These are phyloP conservation scores for Fusarium longipes DNA, from an alignment of 2,329 filamentous ascomycete species.

Conservation along the genomic window DNA sequence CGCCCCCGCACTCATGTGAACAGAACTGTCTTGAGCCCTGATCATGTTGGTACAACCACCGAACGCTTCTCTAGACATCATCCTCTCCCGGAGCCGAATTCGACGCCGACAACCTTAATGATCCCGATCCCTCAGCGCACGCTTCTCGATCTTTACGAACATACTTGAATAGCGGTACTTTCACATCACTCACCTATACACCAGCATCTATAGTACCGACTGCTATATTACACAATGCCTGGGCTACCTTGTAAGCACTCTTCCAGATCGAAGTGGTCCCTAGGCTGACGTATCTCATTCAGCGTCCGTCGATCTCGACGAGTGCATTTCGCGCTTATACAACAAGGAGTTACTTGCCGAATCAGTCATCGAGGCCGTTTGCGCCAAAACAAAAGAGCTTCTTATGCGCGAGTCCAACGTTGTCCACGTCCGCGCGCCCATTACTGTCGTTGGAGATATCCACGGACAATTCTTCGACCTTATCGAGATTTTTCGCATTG, in stretches of 20 bases:
- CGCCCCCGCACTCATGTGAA: slow-evolving; percentile 50
- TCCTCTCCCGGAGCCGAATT: slow-evolving; percentile 52
- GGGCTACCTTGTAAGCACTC: slow-evolving; percentile 64
- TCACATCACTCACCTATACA: not conserved
- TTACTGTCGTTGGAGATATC: slow-evolving; percentile 98
- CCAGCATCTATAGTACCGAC: slow-evolving; percentile 7
- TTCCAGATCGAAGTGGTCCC: slow-evolving; percentile 6
- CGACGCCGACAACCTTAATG: slow-evolving; percentile 51
- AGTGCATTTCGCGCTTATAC: slow-evolving; percentile 97
- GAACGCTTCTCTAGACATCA: slow-evolving; percentile 51
- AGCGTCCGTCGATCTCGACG: slow-evolving; percentile 98
- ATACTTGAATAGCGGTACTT: slow-evolving; percentile 14
- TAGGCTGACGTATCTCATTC: slow-evolving; percentile 30
- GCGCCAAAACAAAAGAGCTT: slow-evolving; percentile 97
- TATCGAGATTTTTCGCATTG: slow-evolving; percentile 99
- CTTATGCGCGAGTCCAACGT: slow-evolving; percentile 99
- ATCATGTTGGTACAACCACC: slow-evolving; percentile 57
- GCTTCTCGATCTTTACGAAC: slow-evolving; percentile 18
- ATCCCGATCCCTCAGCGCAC: slow-evolving; percentile 55
- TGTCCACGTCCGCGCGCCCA: slow-evolving; percentile 93
- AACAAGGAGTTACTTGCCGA: slow-evolving; percentile 97
- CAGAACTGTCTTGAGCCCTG: slow-evolving; percentile 47
- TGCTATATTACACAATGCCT: slow-evolving; percentile 59
- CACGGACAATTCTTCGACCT: slow-evolving; percentile 99
- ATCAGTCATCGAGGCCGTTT: slow-evolving; percentile 98